These are phyloP conservation scores for Saccharomyces hybrid DNA, from an alignment of 1,139 yeast species.

Conservation along the genomic window DNA sequence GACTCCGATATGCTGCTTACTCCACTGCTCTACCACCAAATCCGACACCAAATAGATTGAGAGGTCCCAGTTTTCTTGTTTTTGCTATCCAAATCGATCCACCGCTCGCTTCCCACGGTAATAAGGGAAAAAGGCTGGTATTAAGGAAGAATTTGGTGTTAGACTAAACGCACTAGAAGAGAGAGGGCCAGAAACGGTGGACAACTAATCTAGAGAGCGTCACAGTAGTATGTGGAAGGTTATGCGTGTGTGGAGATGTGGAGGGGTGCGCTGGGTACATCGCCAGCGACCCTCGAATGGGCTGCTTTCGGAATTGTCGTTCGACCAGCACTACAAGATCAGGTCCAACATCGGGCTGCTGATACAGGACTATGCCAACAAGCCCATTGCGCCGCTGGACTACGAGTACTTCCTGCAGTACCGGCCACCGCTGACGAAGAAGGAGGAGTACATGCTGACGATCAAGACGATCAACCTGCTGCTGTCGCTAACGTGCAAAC, in stretches of 20 bases:
- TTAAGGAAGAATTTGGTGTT: not conserved
- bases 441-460: conserved; percentile 26
- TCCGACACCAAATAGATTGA: not conserved
- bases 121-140: not conserved
- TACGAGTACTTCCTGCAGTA: conserved; percentile 24
- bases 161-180: not conserved
- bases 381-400: conserved; percentile 22
- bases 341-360: conserved; percentile 28
- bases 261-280: not conserved
- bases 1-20: not conserved
- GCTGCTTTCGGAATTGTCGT: conserved; percentile 11
- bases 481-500: conserved; percentile 38
- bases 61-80: not conserved
- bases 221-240: not conserved
- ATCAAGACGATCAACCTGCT: conserved; percentile 40
- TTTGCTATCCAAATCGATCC: not conserved
- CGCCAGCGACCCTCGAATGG: not conserved
- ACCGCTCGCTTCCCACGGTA: not conserved
- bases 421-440: conserved; percentile 21
- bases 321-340: conserved; percentile 26
- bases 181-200: not conserved
- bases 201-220: not conserved
- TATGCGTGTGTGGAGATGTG: not conserved
- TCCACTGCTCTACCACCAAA: not conserved
- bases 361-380: conserved; percentile 28